Percentiles rank a stretch among this genome's conserved stretches.
Evolutionary conservation across 352 stramenopile species (phyloP).

Genomic region (Globisporangium orthogonon): DNA sequence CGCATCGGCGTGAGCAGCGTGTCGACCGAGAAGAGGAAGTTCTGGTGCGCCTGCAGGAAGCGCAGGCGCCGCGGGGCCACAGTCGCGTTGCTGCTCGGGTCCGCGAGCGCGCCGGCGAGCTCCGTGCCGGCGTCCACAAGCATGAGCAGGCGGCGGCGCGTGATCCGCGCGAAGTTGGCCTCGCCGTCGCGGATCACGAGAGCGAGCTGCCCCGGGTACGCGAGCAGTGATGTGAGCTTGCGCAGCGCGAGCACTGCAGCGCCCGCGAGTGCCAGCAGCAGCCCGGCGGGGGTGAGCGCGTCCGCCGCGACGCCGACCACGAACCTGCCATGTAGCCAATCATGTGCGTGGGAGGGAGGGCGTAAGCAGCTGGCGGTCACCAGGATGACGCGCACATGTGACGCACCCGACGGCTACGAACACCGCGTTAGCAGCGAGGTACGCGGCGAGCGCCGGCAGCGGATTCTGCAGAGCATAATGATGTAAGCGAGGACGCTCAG

Average conservation of each 20-base stretch:
- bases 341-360: too few species aligned
- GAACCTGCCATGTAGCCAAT: slow-evolving; percentile 13
- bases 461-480: slow-evolving; percentile 33
- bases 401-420: slow-evolving; percentile 53
- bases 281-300: slow-evolving; percentile 43
- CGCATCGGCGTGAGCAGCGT: slow-evolving; percentile 57
- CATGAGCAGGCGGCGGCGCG: slow-evolving; percentile 62
- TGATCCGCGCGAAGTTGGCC: slow-evolving; percentile 64
- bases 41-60: slow-evolving; percentile 61
- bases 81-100: slow-evolving; percentile 11
- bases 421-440: slow-evolving; percentile 42
- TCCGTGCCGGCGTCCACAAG: slow-evolving; percentile 55
- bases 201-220: slow-evolving; percentile 66
- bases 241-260: slow-evolving; percentile 28
- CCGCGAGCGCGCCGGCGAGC: slow-evolving; percentile 28
- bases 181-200: slow-evolving; percentile 80
- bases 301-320: slow-evolving; percentile 40
- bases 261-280: slow-evolving; percentile 40
- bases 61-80: slow-evolving; percentile 22
- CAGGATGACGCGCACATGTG: neutral
- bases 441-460: slow-evolving; percentile 39
- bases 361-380: neutral
- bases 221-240: slow-evolving; percentile 47
- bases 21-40: slow-evolving; percentile 59
- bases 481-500: neutral